Conservation (phyloP, 176 grass and related monocot species). For the Bonia amplexicaulis region DNA sequence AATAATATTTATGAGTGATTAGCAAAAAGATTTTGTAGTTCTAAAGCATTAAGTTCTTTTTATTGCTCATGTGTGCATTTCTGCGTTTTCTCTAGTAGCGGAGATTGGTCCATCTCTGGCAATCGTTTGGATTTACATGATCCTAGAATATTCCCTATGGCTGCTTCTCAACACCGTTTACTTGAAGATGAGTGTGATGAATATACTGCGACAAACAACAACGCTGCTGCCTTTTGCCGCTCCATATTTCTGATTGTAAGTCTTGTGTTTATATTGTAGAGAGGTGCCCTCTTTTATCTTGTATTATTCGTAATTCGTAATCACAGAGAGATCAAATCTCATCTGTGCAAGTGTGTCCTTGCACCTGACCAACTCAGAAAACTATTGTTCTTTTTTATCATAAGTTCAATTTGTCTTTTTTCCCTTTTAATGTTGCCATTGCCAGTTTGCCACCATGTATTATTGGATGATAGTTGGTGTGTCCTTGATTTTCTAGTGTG, state of each 20-base stretch:
- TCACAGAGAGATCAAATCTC: background rate
- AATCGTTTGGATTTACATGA: constrained; percentile 67
- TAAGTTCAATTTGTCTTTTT: background rate
- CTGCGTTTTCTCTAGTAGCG: constrained; percentile 33
- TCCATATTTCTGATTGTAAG: constrained; percentile 87
- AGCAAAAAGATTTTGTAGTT: background rate
- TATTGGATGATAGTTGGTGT: background rate
- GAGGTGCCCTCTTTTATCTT: background rate
- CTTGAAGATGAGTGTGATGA: constrained; percentile 84
- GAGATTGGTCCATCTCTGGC: constrained; percentile 79
- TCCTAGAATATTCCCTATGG: constrained; percentile 76
- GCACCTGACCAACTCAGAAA: background rate
- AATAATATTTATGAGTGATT: constrained; percentile 6
- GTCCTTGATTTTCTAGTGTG: constrained; percentile 7
- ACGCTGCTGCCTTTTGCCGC: constrained; percentile 84
- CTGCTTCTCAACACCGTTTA: constrained; percentile 58
- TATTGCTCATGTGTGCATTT: background rate
- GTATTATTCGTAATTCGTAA: background rate
- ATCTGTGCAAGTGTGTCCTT: background rate
- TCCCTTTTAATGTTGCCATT: background rate
- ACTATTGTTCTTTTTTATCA: background rate
- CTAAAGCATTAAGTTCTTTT: constrained; percentile 7
- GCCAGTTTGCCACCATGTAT: background rate
- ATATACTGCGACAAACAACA: constrained; percentile 67
- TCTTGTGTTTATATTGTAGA: background rate